Evolutionary conservation across 176 grass and related monocot species (phyloP), one percentile per base, ranked within the genome.

Genomic region (Cocos nucifera): DNA sequence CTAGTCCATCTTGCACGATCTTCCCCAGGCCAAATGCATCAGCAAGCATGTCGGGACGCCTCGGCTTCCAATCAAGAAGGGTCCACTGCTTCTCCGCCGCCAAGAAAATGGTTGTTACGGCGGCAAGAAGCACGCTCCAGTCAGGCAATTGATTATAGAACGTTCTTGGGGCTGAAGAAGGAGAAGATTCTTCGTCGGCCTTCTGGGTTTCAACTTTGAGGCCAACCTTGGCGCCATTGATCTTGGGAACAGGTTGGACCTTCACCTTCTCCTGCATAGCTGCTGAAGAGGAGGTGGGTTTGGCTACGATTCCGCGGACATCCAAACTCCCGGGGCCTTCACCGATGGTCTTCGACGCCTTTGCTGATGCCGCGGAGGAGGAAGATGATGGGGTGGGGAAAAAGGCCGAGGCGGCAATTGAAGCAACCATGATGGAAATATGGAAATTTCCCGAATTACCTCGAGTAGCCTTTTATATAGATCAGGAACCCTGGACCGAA

Each of bases 101-200:
- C 44, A 99, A 61, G 78, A 99, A 85, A 78, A 99, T 88, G 51
- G 94, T 80, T 3, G 88, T 99, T 64, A 99, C 79, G 19, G 88
- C 88, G 17, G 94, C 88, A 2, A 93, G 77, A 50, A 91, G 83
- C 77, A 99, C 76, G 79, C 94, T 99, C 94, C 84, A 88, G 75
- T 99, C 94, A 0, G 94, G 94, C 0, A 98, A 75, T 73, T 98
- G 94, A 59, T 98, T 98, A 56, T 89, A 98, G 78, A 89, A 89
- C 23, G 88, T 98, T 74, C 30, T 87, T 4, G 87, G 81, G 44
- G 51, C 61, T 8, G 27, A 61, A 17, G 70, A 64, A 15, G 73
- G 9, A 5, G 65, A 9, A 44, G 35, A 9, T 10, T 44, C 53
- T 17, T 83, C 83, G 39, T 83, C 74, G 22, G 9, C 14, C 51